Conservation (phyloP, 176 grass and related monocot species). For the Bromus sterilis region DNA sequence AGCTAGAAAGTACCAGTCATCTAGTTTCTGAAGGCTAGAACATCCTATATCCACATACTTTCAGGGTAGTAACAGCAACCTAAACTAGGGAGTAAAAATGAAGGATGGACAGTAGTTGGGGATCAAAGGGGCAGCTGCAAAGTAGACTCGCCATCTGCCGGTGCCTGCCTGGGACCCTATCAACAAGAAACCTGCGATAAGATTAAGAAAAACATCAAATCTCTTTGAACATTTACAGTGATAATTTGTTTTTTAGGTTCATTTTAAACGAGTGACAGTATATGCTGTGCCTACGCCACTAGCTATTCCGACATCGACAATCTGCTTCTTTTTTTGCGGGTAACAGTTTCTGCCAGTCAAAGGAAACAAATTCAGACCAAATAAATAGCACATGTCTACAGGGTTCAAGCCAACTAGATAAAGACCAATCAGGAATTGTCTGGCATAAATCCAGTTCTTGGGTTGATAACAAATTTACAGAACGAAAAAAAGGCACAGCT, state of each 20-base stretch:
- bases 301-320: not conserved
- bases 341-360: not conserved
- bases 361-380: not conserved
- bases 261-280: not conserved
- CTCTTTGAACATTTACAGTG: not conserved
- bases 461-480: not conserved
- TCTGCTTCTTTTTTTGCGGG: too few relatives aligned
- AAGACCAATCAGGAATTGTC: not conserved
- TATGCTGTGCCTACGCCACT: not conserved
- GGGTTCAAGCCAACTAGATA: not conserved
- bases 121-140: not conserved
- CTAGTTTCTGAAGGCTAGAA: not conserved
- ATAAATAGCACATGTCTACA: not conserved
- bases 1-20: not conserved
- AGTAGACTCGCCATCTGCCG: not conserved
- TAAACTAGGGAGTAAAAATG: not conserved
- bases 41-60: constrained; percentile 17
- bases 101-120: not conserved
- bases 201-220: constrained; percentile 7
- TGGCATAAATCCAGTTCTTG: not conserved
- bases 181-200: constrained; percentile 5
- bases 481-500: not conserved
- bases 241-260: not conserved
- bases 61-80: not conserved
- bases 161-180: not conserved